Conservation (phyloP, 2,329 filamentous ascomycete genomes). For the Fusarium nelsonii region DNA sequence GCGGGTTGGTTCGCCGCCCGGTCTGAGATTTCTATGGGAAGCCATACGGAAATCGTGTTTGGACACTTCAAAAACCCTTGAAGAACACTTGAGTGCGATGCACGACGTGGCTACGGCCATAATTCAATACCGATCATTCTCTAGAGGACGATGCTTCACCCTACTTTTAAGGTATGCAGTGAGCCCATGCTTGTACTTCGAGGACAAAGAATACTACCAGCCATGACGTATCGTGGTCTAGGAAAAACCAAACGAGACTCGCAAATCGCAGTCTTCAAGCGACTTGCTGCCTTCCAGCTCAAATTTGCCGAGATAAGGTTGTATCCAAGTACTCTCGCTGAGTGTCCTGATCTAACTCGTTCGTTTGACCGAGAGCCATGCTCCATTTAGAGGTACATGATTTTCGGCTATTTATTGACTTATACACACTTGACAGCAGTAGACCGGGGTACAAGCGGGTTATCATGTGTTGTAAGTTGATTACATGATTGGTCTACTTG, state of each 20-base stretch:
- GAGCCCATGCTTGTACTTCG: neutral
- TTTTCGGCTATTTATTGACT: constrained; percentile 8
- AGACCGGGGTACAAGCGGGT: neutral
- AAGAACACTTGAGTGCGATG: constrained; percentile 87
- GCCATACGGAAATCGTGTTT: constrained; percentile 87
- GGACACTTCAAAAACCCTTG: constrained; percentile 67
- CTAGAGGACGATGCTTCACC: constrained; percentile 70
- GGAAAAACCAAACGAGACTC: constrained; percentile 10
- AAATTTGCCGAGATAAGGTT: neutral
- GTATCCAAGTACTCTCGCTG: neutral
- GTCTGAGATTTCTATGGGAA: constrained; percentile 76
- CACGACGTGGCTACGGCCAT: constrained; percentile 70
- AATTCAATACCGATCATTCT: constrained; percentile 91
- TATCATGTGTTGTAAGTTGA: constrained; percentile 18
- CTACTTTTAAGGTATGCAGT: constrained; percentile 17
- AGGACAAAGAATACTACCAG: constrained; percentile 17
- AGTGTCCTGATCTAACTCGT: constrained; percentile 14
- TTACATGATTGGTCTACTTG: constrained; percentile 14
- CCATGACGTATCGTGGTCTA: constrained; percentile 1
- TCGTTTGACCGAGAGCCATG: constrained; percentile 29
- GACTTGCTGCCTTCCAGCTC: neutral
- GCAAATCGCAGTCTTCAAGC: constrained; percentile 4
- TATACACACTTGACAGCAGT: neutral
- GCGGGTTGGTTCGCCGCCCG: neutral
- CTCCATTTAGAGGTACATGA: neutral